phyloP scores from a whole-genome alignment of 495 filamentous ascomycete species.

The Hypoxylon cercidicola region DNA sequence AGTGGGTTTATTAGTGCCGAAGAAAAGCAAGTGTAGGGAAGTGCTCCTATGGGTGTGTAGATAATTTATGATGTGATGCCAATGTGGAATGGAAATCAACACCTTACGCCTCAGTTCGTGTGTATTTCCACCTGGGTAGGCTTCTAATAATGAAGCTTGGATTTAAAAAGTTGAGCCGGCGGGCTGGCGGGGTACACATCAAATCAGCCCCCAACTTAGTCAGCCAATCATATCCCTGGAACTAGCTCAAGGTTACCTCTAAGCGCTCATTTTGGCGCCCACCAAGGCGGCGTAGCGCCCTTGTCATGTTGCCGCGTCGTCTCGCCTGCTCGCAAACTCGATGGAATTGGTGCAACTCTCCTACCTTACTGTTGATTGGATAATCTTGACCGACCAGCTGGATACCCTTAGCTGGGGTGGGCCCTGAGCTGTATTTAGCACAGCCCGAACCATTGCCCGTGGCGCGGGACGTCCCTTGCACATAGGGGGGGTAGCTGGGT shows the following conservation, averaged over 20 bases:
- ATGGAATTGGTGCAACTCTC: conserved; percentile 15
- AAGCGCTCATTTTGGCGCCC: conserved; percentile 39
- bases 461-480: conserved; percentile 18
- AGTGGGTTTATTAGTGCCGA: no score
- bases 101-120: no score
- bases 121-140: no score
- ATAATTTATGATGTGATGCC: no score
- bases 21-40: no score
- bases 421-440: conserved; percentile 27
- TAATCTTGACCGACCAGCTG: conserved; percentile 25
- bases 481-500: conserved; percentile 8
- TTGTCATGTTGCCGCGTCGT: conserved; percentile 11
- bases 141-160: no score
- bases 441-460: conserved; percentile 12
- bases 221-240: conserved; percentile 17
- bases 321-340: conserved; percentile 13
- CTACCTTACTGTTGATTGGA: conserved; percentile 37
- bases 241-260: background rate
- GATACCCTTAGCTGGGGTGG: conserved; percentile 1
- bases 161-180: no score
- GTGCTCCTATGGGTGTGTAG: no score
- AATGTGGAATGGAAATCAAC: background rate
- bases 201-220: conserved; percentile 9
- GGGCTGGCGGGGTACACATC: conserved; percentile 15
- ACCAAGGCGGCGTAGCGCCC: conserved; percentile 23